Base-by-base conservation (phyloP, 2,329 filamentous ascomycete species). In the Ceratocystiopsis sp. region DNA sequence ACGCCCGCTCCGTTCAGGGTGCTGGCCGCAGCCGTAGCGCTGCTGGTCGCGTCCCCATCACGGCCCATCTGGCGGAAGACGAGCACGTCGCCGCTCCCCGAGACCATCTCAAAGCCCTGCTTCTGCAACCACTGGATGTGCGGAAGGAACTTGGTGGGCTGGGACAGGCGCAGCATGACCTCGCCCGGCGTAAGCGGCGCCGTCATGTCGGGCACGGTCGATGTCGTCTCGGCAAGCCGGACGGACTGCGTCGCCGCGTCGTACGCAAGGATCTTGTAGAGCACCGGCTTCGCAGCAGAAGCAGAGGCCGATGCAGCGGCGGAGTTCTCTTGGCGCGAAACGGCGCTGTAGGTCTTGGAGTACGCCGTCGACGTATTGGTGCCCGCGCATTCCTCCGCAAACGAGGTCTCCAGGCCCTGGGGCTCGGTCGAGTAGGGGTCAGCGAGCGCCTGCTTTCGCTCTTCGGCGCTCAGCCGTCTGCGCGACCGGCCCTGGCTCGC, bases 221-320 rank as follows among this genome's bases (percentile, higher is more conserved):
- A 78, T 1, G 68, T 71, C 1, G 75, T 78, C 49, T 79, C 74
- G 7, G 74, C 75, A 3, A 68, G 64, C 37, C 63, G 68, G 51
- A 84, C 64, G 13, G 61, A 61, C 50, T 78, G 67, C 50, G 68
- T 75, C 10, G 61, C 63, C 2, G 71, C 63, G 49, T 83, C 75
- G 51, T 78, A 82, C 2, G 74, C 78, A 7, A 84, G 63, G 33
- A 83, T 68, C 54, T 74, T 81, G 63, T 81, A 83, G 5, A 29
- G 25, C 3, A 69, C 45, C 7, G 53, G 19, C 11, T 49, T 42
- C 17, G 25, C 25, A 6, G 44, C 17, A 0, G 38, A 14, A 13
- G 34, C 14, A 33, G 38, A 16, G 6, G 38, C 14, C 3, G 41
- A 3, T 2, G 43, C 11, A 9, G 41, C 35, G 8, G 18, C 18